Evolutionary conservation across 2,329 filamentous ascomycete genomes (phyloP), one percentile per base, ranked within the genome.

Genomic region (Talaromyces sp.): DNA sequence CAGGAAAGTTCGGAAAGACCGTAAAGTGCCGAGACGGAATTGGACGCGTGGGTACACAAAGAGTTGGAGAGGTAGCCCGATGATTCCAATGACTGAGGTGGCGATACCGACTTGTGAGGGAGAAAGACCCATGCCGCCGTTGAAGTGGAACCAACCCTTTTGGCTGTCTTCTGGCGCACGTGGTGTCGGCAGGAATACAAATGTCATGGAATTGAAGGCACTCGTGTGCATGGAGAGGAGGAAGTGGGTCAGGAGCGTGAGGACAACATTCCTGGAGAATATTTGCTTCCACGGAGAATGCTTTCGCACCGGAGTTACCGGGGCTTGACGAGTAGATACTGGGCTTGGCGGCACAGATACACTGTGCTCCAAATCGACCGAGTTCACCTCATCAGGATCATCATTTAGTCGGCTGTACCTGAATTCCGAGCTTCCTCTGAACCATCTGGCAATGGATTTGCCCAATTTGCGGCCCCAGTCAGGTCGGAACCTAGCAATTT

Each of bases 131-230:
- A 95, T 80, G 1, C 91, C 91, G 30, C 91, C 90, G 0, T 84
- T 83, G 66, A 89, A 92, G 64, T 82, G 86, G 81, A 61, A 83
- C 74, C 64, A 73, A 66, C 67, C 74, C 73, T 66, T 67, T 60
- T 69, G 63, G 68, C 67, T 70, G 69, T 67, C 81, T 74, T 74
- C 77, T 0, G 72, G 74, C 64, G 80, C 85, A 4, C 88, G 86
- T 0, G 88, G 87, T 0, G 88, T 89, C 0, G 90, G 91, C 53
- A 93, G 81, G 73, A 93, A 92, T 57, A 91, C 82, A 63, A 90
- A 90, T 79, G 88, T 91, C 52, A 93, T 83, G 1, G 88, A 84
- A 70, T 90, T 89, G 78, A 92, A 93, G 30, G 89, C 88, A 63
- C 87, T 88, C 68, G 91, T 81, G 75, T 91, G 88, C 69, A 91